Percentiles rank a stretch among this genome's conserved stretches.
Conservation (phyloP, 331 rosid genomes). For the Malus hybrid region DNA sequence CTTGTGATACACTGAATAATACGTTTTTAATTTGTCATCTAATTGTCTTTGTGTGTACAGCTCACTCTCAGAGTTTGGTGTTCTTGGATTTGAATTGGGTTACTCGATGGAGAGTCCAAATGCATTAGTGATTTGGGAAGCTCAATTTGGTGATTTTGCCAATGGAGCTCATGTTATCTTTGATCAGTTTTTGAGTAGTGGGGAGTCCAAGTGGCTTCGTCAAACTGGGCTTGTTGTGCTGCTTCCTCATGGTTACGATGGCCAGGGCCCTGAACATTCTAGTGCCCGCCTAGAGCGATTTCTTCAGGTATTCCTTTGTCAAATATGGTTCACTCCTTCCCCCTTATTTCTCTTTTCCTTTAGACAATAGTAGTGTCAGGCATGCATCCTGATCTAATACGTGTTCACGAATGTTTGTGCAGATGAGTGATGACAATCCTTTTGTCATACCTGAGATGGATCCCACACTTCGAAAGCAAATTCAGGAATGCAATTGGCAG, state of each 20-base stretch:
- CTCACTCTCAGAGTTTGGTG: constrained; percentile 93
- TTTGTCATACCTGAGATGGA: constrained; percentile 93
- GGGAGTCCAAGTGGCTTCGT: constrained; percentile 97
- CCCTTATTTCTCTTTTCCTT: neutral
- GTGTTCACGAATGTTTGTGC: constrained; percentile 26
- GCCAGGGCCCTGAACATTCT: constrained; percentile 99
- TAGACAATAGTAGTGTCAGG: neutral
- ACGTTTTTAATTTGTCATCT: constrained; percentile 9
- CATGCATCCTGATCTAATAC: constrained; percentile 2
- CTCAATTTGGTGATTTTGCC: constrained; percentile 98
- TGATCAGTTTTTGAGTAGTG: constrained; percentile 92
- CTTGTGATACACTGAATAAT: neutral
- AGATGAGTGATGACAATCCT: constrained; percentile 98
- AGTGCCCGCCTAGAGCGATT: constrained; percentile 89
- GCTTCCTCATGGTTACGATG: constrained; percentile 98
- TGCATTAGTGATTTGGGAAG: constrained; percentile 95
- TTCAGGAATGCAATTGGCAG: constrained; percentile 66
- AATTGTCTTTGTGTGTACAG: constrained; percentile 36
- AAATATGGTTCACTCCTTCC: neutral
- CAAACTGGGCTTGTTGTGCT: constrained; percentile 90
- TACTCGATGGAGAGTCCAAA: constrained; percentile 99
- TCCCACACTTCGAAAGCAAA: constrained; percentile 81
- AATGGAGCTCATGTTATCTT: constrained; percentile 97
- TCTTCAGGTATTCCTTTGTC: constrained; percentile 60
- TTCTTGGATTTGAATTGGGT: constrained; percentile 98